Evolutionary conservation across 148 eudicot genomes (phyloP).

Genomic region (Gaultheria prostrata): DNA sequence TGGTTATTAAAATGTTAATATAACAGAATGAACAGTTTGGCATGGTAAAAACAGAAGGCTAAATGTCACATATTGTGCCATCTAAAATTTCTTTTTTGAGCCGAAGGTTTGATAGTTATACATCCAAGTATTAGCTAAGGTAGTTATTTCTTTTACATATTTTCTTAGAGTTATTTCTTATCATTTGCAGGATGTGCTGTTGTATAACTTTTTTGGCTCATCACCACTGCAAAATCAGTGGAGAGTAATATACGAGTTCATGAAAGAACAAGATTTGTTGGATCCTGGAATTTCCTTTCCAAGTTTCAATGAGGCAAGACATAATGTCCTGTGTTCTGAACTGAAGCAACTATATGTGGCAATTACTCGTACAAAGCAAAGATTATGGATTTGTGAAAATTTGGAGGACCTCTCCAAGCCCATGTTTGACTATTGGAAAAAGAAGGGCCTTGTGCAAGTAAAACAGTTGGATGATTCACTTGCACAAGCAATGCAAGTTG

Average conservation of each 20-base stretch:
- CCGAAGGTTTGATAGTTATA: neutral
- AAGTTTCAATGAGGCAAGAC: constrained; percentile 40
- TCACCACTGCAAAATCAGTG: constrained; percentile 55
- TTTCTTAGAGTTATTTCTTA: neutral
- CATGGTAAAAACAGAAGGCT: neutral
- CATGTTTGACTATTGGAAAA: constrained; percentile 79
- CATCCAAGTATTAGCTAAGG: neutral
- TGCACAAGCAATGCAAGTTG: constrained; percentile 71
- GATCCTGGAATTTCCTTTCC: constrained; percentile 36
- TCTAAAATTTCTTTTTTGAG: neutral
- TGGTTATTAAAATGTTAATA: neutral
- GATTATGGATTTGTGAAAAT: constrained; percentile 80
- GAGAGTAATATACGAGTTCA: constrained; percentile 56
- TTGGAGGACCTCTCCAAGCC: constrained; percentile 57
- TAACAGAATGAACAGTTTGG: neutral
- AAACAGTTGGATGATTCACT: constrained; percentile 61
- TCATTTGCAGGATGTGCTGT: constrained; percentile 50
- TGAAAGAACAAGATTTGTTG: constrained; percentile 45
- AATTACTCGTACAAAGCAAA: constrained; percentile 77
- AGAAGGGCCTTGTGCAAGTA: constrained; percentile 51
- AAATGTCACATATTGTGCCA: neutral
- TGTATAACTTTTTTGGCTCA: constrained; percentile 73
- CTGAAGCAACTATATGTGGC: constrained; percentile 83
- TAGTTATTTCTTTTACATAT: neutral
- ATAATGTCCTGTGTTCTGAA: constrained; percentile 65